Evolutionary conservation across 2,329 filamentous ascomycete species (phyloP).

Genomic region (Penicillium corylophilum): DNA sequence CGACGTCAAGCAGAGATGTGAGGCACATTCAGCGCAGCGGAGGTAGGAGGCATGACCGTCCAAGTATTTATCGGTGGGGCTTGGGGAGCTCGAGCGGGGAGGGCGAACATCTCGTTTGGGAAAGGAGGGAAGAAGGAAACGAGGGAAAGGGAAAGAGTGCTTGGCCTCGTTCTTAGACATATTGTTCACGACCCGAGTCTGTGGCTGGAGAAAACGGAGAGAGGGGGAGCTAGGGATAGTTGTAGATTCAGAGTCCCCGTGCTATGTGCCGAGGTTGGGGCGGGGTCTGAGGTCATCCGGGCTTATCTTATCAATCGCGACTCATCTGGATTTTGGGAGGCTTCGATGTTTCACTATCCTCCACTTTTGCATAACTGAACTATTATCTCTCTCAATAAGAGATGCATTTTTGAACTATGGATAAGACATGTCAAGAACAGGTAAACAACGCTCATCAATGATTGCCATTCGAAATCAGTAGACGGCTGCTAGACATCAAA

Average conservation of each 20-base stretch:
- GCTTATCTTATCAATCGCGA: neutral
- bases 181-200: neutral
- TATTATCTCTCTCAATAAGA: too few species aligned
- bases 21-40: conserved; percentile 58
- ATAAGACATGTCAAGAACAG: neutral
- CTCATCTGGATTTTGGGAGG: neutral
- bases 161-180: conserved; percentile 19
- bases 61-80: conserved; percentile 38
- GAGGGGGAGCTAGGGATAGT: neutral
- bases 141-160: conserved; percentile 46
- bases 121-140: conserved; percentile 52
- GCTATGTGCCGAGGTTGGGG: too few species aligned
- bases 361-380: neutral
- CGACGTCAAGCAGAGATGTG: conserved; percentile 58
- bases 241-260: neutral
- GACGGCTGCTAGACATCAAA: neutral
- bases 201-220: neutral
- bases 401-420: too few species aligned
- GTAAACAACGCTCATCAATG: neutral
- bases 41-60: conserved; percentile 54
- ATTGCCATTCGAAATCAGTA: neutral
- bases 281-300: neutral
- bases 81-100: conserved; percentile 3
- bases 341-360: neutral
- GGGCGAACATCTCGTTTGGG: conserved; percentile 26